Evolutionary conservation across 495 filamentous ascomycete species (phyloP), one percentile per base, ranked within the genome.

Genomic region (Talaromyces proteolyticus): DNA sequence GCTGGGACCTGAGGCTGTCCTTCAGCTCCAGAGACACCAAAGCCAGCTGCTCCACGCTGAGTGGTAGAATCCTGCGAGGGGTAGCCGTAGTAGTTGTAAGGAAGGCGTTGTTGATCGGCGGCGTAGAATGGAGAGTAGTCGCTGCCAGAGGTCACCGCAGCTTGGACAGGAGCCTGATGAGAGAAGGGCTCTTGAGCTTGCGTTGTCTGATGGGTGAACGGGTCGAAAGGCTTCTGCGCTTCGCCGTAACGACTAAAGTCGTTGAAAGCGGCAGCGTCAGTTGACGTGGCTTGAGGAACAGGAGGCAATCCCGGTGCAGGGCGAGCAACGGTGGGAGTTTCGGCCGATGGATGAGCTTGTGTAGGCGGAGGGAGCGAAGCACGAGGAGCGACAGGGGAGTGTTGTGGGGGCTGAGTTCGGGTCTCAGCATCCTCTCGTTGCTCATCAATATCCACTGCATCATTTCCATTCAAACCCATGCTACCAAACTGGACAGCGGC

Each of bases 401-500:
- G 89, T 56, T 93, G 88, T 36, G 92, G 92, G 50, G 93, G 93
- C 61, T 96, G 92, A 58, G 90, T 83, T 55, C 93, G 84, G 52
- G 93, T 96, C 70, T 96, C 94, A 29, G 91, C 81, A 59, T 97
- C 90, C 66, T 99, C 93, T 38, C 91, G 80, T 58, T 96, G 91
- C 56, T 89, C 89, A 61, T 97, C 93, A 52, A 95, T 87, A 57
- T 95, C 93, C 17, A 88, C 78, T 40, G 82, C 77, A 46, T 86
- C 78, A 49, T 81, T 76, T 49, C 86, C 93, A 63, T 90, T 92
- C 58, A 97, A 64, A 50, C 87, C 92, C 78, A 99, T 88, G 61
- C 89, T 94, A 45, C 93, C 93, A 66, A 99, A 99, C 62, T 97
- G 94, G 38, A 99, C 89, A n/a, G 90, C 86, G 43, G 91, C 80